Conservation (phyloP, 148 eudicot species). For the Arctostaphylos glauca region DNA sequence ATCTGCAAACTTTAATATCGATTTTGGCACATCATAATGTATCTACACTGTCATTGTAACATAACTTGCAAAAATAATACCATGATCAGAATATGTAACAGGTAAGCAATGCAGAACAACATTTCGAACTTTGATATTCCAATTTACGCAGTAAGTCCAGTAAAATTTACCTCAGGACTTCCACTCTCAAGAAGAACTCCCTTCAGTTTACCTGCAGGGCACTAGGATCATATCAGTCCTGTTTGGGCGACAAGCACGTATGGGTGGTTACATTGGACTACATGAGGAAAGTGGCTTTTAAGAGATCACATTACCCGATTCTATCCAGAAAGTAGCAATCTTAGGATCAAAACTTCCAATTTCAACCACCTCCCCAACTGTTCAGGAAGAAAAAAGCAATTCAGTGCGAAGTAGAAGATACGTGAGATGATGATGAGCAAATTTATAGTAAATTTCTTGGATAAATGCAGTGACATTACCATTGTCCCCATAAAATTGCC, state of each 20-base stretch:
- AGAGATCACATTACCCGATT: conserved; percentile 53
- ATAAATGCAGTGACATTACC: conserved; percentile 40
- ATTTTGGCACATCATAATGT: neutral
- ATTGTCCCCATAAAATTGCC: conserved; percentile 98
- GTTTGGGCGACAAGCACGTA: neutral
- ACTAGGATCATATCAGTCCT: neutral
- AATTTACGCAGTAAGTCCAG: neutral
- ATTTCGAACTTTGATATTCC: neutral
- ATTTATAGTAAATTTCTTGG: neutral
- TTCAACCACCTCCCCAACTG: conserved; percentile 96
- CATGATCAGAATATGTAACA: neutral
- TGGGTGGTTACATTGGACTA: neutral
- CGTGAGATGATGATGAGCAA: neutral
- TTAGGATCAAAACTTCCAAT: conserved; percentile 94
- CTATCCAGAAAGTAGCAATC: conserved; percentile 96
- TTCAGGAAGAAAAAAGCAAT: conserved; percentile 19
- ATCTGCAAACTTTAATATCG: neutral
- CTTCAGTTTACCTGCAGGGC: conserved; percentile 69
- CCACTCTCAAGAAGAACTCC: conserved; percentile 98
- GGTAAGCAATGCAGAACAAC: neutral
- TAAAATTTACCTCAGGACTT: conserved; percentile 75
- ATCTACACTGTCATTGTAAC: neutral
- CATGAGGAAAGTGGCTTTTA: neutral
- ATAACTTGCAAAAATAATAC: neutral
- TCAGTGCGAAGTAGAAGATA: conserved; percentile 12